Base-by-base conservation (phyloP, 169 alveolate species). In the Eimeria tenella region DNA sequence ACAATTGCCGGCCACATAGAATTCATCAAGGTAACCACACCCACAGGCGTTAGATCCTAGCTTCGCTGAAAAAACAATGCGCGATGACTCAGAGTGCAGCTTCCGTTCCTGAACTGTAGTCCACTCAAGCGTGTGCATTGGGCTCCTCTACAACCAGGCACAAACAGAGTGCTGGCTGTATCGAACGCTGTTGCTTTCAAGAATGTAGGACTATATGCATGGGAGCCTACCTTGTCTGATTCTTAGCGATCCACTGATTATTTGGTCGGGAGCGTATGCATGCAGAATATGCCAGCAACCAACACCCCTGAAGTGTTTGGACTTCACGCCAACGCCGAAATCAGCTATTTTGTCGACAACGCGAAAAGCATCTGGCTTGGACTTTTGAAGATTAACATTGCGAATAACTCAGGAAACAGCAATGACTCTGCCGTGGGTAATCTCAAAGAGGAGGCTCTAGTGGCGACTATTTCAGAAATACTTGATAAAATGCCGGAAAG, bases 291-390 rank as follows among this genome's bases (percentile, higher is more conserved):
- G 86, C 99, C 98, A 25, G 90, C 95, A 63, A 96, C 95, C 83
- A 97, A 97, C 93, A 95, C 98, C 19, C 99, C 99, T 62, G 98
- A 96, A 93, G 98, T 97, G 53, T 98, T 98, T 86, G 99, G 99
- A 7, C 97, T 98, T n/a, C 99, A 98, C 95, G 96, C 99, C 5
- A 98, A 98, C 93, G 99, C 99, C 5, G 99, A 98, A 95, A 98
- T 98, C 83, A 97, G 98, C 62, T 98, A 98, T 94, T 98, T 97
- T 96, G 97, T 98, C 15, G 98, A 97, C 81, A 95, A 99, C 6
- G 97, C 99, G 42, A 98, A 98, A 95, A 96, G 96, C 77, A 95
- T 98, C 56, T 98, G 99, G 99, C 97, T 95, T 68, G 98, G 98
- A 88, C 95, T 98, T 90, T 87, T 98, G 83, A 93, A 87, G 55